These are phyloP conservation scores for Spergularia marina DNA, from an alignment of 148 eudicot genomes.

Conservation along the genomic window DNA sequence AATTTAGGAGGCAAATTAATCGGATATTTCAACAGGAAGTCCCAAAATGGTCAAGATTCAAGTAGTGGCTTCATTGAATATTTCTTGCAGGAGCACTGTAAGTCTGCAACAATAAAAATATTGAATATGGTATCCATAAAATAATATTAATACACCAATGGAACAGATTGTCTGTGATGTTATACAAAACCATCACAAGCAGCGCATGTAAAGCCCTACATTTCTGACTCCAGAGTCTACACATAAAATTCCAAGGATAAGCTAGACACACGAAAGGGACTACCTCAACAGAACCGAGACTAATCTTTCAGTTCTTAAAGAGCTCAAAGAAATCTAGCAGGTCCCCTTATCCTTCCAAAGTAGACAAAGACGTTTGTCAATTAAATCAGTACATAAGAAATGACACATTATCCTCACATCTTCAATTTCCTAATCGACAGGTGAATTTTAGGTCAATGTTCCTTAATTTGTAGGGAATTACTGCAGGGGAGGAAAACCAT, in stretches of 20 bases:
- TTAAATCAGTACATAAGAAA: neutral
- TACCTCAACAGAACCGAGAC: neutral
- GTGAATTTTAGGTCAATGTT: neutral
- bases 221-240: neutral
- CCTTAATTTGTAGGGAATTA: neutral
- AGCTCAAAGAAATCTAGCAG: neutral
- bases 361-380: neutral
- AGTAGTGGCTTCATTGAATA: neutral
- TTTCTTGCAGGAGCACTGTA: neutral
- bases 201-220: neutral
- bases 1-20: neutral
- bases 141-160: neutral
- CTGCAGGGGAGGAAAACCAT: neutral
- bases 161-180: neutral
- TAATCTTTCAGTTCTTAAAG: neutral
- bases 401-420: neutral
- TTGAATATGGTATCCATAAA: neutral
- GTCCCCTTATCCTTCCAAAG: neutral
- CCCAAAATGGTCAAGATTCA: no score
- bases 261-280: no score
- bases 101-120: neutral
- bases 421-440: neutral
- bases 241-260: no score
- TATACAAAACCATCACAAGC: neutral
- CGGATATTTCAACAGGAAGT: no score